Base-by-base conservation (phyloP, 257 asterid species). In the Cynanchum wilfordii region DNA sequence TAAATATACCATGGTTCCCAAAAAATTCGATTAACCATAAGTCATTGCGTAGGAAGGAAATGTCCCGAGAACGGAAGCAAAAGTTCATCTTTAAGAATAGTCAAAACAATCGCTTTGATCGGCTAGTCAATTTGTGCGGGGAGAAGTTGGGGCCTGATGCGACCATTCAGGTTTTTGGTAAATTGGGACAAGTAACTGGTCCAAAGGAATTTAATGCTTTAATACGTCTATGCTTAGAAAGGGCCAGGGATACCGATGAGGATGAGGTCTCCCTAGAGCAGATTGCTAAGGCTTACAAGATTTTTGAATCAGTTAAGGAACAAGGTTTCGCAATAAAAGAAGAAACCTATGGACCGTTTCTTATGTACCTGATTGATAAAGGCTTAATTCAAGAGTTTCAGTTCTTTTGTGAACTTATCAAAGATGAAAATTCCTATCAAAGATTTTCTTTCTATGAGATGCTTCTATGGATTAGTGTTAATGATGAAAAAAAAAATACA, bases 391-490 rank as follows among this genome's bases (percentile, higher is more conserved):
- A 83, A 2, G 99, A 92, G 79, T 92, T 95, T 82, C 86, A 89
- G 78, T 86, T 83, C 86, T 89, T 87, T 76, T 75, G 76, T 68
- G 87, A 88, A 36, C 75, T 92, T 73, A 75, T 92, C 73, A 83
- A 68, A 75, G 89, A 83, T 58, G 88, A 77, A 38, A 81, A 80
- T 71, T 76, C 89, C 60, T 79, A 77, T 73, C 86, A 89, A 5
- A 85, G 87, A 51, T 76, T 95, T 52, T 85, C 91, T 84, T 95
- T 89, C 86, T 92, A 95, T 74, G 96, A 90, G 83, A 87, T 90
- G 96, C 84, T 87, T 87, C 86, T 92, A 38, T 88, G 90, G 87
- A 29, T 83, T 75, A 81, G 80, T 54, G 80, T 82, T 68, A 69
- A 82, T 24, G 73, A 88, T 73, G 87, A 88, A 69, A 85, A 59